Percentiles rank a stretch among this genome's conserved stretches.
These are phyloP conservation scores for Tolypocladium album DNA, from an alignment of 2,329 filamentous ascomycete genomes.

Conservation along the genomic window DNA sequence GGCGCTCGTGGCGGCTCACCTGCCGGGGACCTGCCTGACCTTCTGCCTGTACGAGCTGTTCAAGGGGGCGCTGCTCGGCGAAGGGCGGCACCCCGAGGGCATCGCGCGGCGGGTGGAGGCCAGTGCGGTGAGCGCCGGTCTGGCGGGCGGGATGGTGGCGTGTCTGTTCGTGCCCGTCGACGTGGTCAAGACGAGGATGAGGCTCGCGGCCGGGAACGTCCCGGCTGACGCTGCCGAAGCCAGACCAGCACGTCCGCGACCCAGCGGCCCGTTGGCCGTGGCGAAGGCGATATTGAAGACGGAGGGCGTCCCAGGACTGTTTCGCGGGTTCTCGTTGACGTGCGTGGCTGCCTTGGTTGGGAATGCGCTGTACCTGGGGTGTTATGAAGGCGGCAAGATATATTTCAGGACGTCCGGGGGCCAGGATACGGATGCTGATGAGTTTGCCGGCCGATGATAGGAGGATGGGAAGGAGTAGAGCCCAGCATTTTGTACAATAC, in stretches of 20 bases:
- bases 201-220: conserved; percentile 5
- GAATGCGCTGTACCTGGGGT: conserved; percentile 2
- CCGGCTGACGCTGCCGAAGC: neutral
- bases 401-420: neutral
- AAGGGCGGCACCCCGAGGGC: neutral
- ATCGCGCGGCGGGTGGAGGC: conserved; percentile 1
- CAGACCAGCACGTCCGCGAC: neutral
- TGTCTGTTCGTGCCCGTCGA: conserved; percentile 9
- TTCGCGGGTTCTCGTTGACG: conserved; percentile 2
- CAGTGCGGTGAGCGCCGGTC: conserved; percentile 4
- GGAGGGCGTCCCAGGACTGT: conserved; percentile 2
- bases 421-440: neutral
- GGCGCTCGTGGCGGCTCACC: conserved; percentile 3
- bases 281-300: conserved; percentile 1
- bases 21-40: conserved; percentile 4
- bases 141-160: conserved; percentile 4
- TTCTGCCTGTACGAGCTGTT: conserved; percentile 5
- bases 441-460: neutral
- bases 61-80: neutral
- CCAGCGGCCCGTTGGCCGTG: neutral
- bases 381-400: conserved; percentile 4
- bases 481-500: neutral
- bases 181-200: conserved; percentile 10
- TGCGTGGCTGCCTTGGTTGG: conserved; percentile 1
- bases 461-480: neutral